phyloP scores from a whole-genome alignment of 345 rosid species.

The Syzygium aromaticum region DNA sequence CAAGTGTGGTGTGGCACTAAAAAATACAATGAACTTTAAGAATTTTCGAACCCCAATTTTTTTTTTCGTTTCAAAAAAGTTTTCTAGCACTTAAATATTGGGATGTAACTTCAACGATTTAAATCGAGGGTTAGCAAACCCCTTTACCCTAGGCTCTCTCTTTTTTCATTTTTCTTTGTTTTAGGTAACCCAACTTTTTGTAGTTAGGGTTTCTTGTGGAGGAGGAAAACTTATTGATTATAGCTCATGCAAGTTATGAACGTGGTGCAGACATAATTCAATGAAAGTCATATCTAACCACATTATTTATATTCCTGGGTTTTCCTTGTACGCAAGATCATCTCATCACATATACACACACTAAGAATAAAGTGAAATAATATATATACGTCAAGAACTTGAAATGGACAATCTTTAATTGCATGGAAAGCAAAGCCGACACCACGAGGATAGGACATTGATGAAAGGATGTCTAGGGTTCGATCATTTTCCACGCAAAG shows the following conservation, averaged over 20 bases:
- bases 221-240: not conserved
- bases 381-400: not conserved
- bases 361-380: not conserved
- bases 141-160: not conserved
- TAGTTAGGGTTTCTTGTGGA: not conserved
- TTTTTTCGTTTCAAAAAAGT: not conserved
- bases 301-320: not conserved
- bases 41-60: not conserved
- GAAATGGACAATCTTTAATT: not conserved
- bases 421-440: not conserved
- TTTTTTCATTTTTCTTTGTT: not conserved
- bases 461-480: not conserved
- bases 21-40: not conserved
- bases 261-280: not conserved
- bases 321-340: not conserved
- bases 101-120: not conserved
- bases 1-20: not conserved
- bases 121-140: not conserved
- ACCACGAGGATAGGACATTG: not conserved
- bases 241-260: not conserved
- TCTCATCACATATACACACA: not conserved
- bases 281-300: not conserved
- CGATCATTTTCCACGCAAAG: not conserved
- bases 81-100: not conserved
- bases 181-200: not conserved